Evolutionary conservation across 2,329 filamentous ascomycete genomes (phyloP).

Genomic region (Aspergillus cejpii): DNA sequence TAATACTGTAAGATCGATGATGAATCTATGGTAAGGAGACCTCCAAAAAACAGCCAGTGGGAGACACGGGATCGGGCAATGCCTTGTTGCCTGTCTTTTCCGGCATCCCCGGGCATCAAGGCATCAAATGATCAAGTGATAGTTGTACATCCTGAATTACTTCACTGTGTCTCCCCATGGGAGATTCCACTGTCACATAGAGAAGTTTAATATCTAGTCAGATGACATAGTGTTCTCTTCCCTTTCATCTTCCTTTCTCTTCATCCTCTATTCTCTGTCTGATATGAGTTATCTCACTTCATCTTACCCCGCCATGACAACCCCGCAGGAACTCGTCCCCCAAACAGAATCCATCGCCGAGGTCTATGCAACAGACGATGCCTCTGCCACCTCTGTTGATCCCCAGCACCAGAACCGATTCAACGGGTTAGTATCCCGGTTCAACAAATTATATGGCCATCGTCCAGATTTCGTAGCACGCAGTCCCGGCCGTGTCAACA

Average conservation of each 20-base stretch:
- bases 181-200: neutral
- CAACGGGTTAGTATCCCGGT: constrained; percentile 64
- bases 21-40: no score
- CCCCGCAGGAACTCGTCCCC: constrained; percentile 55
- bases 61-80: neutral
- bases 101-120: neutral
- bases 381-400: constrained; percentile 67
- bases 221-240: neutral
- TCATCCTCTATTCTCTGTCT: neutral
- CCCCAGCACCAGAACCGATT: constrained; percentile 65
- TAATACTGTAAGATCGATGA: no score
- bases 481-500: constrained; percentile 91
- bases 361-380: constrained; percentile 72
- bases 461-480: constrained; percentile 74
- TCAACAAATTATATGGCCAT: constrained; percentile 63
- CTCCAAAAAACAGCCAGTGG: no score
- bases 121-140: neutral
- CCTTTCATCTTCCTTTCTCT: constrained; percentile 5
- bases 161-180: no score
- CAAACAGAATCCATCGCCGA: constrained; percentile 67
- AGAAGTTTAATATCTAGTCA: neutral
- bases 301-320: constrained; percentile 31
- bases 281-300: neutral
- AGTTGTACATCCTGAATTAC: no score
- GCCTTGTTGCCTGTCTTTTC: neutral